These are phyloP conservation scores for Colletotrichum plurivorum DNA, from an alignment of 2,329 filamentous ascomycete genomes.

Conservation along the genomic window DNA sequence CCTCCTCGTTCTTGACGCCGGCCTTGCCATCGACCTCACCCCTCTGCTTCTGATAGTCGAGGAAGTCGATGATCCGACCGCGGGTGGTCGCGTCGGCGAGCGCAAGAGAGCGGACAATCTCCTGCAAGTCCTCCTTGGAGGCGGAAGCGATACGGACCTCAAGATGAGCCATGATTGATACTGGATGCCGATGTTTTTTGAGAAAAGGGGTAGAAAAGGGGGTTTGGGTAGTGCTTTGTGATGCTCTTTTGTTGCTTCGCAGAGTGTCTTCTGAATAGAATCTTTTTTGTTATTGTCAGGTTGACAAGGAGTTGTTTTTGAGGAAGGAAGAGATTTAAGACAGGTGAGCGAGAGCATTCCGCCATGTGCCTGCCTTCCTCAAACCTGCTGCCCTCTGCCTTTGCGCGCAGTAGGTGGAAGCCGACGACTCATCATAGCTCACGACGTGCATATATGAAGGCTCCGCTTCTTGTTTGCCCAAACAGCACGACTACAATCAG, in stretches of 20 bases:
- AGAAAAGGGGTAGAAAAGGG: too few species aligned
- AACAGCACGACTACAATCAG: not conserved
- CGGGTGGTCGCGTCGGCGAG: constrained; percentile 17
- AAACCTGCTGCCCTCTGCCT: constrained; percentile 9
- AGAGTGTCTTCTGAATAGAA: too few species aligned
- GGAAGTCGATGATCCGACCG: constrained; percentile 7
- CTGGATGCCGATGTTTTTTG: not conserved
- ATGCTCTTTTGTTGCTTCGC: not conserved
- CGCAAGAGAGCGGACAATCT: constrained; percentile 16
- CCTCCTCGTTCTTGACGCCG: not conserved
- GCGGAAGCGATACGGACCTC: not conserved
- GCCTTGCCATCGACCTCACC: too few species aligned
- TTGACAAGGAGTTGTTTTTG: not conserved
- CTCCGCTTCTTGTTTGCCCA: constrained; percentile 1
- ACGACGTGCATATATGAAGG: not conserved
- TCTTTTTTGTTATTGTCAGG: not conserved
- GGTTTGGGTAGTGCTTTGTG: not conserved
- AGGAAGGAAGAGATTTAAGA: constrained; percentile 2
- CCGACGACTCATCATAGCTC: constrained; percentile 11
- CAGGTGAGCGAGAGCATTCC: constrained; percentile 13
- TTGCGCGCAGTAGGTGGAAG: constrained; percentile 1
- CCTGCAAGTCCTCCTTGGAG: constrained; percentile 23
- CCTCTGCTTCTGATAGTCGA: constrained; percentile 8
- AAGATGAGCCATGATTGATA: not conserved
- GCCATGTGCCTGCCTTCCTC: constrained; percentile 22